Conservation (phyloP, 2,329 filamentous ascomycete species). For the Aureobasidium musti region DNA sequence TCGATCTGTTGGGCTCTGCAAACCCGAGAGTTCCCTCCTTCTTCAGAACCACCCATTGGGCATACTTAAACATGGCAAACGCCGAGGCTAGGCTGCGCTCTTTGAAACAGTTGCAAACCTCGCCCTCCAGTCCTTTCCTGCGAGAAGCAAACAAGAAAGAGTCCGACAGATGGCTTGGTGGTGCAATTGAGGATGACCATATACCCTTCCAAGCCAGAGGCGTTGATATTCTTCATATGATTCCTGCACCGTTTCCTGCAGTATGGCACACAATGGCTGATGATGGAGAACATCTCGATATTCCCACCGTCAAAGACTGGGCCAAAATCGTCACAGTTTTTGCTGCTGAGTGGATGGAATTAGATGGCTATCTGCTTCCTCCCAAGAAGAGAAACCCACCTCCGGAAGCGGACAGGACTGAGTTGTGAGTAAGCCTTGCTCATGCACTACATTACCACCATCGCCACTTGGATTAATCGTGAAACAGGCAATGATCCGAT, state of each 20-base stretch:
- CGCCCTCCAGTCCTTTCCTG: slow-evolving; percentile 64
- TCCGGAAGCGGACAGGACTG: slow-evolving; percentile 19
- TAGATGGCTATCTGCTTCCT: slow-evolving; percentile 58
- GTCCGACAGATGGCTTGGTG: slow-evolving; percentile 53
- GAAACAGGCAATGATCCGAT: slow-evolving; percentile 26
- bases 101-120: slow-evolving; percentile 66
- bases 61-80: slow-evolving; percentile 73
- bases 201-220: slow-evolving; percentile 84
- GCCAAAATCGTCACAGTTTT: slow-evolving; percentile 80
- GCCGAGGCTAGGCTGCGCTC: slow-evolving; percentile 73
- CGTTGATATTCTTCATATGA: slow-evolving; percentile 86
- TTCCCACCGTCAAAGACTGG: slow-evolving; percentile 83
- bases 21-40: slow-evolving; percentile 77
- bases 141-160: slow-evolving; percentile 60
- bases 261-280: slow-evolving; percentile 89
- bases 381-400: slow-evolving; percentile 6
- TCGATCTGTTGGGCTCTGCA: slow-evolving; percentile 78
- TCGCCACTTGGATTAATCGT: slow-evolving; percentile 11
- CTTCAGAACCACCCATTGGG: slow-evolving; percentile 90
- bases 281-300: slow-evolving; percentile 80
- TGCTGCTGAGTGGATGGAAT: slow-evolving; percentile 86
- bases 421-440: slow-evolving; percentile 32
- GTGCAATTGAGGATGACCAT: slow-evolving; percentile 74
- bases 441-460: background rate
- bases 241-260: slow-evolving; percentile 75